Conservation (phyloP, 495 filamentous ascomycete species). For the Talaromyces liani region DNA sequence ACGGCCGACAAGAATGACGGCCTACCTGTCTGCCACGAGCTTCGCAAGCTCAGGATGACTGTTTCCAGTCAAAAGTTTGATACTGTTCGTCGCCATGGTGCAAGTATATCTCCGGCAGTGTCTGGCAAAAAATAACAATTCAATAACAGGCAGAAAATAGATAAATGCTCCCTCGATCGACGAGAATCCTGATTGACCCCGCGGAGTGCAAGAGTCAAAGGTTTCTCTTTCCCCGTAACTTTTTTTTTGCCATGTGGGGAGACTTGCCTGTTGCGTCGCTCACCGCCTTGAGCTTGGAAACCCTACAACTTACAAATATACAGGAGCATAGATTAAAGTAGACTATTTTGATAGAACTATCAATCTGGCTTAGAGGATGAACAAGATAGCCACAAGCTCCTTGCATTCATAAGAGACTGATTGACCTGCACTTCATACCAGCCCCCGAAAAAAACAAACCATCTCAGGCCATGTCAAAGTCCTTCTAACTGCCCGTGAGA, state of each 20-base stretch:
- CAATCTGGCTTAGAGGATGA: neutral
- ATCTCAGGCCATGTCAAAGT: constrained; percentile 1
- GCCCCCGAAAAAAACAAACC: constrained; percentile 1
- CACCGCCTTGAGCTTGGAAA: constrained; percentile 1
- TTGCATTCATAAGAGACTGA: constrained; percentile 7
- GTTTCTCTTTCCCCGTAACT: constrained; percentile 1
- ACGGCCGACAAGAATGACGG: neutral
- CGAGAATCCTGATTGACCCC: constrained; percentile 1
- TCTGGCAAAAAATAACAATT: constrained; percentile 4
- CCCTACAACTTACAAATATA: neutral
- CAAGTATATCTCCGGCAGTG: constrained; percentile 9
- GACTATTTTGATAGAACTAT: neutral
- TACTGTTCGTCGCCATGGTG: constrained; percentile 73
- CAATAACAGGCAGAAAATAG: neutral
- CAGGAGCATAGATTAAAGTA: neutral
- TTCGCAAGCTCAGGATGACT: constrained; percentile 89
- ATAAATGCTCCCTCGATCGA: neutral
- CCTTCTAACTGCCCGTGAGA: neutral
- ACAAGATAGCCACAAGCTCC: neutral
- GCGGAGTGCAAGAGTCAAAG: neutral
- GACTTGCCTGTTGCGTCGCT: neutral
- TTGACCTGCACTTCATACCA: constrained; percentile 42
- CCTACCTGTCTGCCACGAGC: constrained; percentile 84
- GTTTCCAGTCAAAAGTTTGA: constrained; percentile 93
- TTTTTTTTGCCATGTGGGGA: constrained; percentile 2